A percentile compares a stretch with the other conserved stretches of the same genome.
phyloP scores from a whole-genome alignment of 345 rosid genomes.

The Raphanus raphanistrum region DNA sequence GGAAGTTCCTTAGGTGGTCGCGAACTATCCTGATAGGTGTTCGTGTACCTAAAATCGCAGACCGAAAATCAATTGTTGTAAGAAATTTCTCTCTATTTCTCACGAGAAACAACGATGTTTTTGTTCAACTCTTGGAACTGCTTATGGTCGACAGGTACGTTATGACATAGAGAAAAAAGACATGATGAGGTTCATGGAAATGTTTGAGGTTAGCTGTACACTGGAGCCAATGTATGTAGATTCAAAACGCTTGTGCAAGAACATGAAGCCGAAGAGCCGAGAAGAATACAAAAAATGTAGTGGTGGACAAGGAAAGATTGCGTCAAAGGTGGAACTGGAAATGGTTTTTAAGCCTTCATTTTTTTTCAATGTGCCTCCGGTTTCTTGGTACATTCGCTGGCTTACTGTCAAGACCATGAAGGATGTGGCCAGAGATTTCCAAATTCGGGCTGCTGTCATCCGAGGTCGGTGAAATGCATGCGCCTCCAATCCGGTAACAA shows the following conservation, averaged over 20 bases:
- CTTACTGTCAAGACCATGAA: constrained; percentile 61
- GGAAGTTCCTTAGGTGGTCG: constrained; percentile 83
- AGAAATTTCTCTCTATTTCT: constrained; percentile 17
- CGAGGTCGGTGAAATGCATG: constrained; percentile 14
- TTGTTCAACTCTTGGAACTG: neutral
- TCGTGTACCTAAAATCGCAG: constrained; percentile 59
- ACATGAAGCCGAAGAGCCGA: constrained; percentile 60
- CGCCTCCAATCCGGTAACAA: neutral
- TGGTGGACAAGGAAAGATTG: constrained; percentile 67
- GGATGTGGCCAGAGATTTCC: constrained; percentile 57
- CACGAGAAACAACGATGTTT: neutral
- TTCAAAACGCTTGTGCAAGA: constrained; percentile 51
- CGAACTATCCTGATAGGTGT: constrained; percentile 55
- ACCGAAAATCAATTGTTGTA: constrained; percentile 54
- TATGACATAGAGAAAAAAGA: constrained; percentile 56
- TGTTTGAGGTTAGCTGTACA: constrained; percentile 68
- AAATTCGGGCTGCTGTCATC: neutral
- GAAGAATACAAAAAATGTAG: constrained; percentile 65
- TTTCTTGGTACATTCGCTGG: constrained; percentile 79
- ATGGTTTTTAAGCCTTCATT: constrained; percentile 69
- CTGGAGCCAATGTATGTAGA: constrained; percentile 75
- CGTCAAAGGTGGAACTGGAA: constrained; percentile 60
- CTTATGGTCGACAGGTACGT: constrained; percentile 53
- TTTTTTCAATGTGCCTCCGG: constrained; percentile 66
- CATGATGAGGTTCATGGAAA: constrained; percentile 65